Conservation (phyloP, 768 basidiomycete species). For the Panaeolus papilionaceus region DNA sequence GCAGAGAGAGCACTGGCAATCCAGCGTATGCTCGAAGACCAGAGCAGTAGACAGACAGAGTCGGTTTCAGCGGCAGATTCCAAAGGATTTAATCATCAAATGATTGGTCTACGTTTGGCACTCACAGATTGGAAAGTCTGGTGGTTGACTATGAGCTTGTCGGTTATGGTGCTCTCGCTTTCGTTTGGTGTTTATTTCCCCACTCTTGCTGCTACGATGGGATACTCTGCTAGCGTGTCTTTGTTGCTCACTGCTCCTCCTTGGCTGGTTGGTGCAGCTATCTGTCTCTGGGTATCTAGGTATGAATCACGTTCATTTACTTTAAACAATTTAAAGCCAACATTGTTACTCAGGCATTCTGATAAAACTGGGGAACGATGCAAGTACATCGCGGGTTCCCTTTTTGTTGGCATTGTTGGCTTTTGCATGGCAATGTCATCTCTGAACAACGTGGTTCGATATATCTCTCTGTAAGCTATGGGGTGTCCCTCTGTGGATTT, state of each 20-base stretch:
- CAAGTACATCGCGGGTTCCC: constrained; percentile 66
- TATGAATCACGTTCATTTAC: constrained; percentile 45
- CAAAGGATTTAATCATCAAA: constrained; percentile 32
- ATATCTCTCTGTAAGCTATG: constrained; percentile 62
- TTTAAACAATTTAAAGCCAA: constrained; percentile 8
- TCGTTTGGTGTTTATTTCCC: constrained; percentile 87
- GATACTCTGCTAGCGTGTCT: constrained; percentile 67
- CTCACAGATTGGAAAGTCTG: constrained; percentile 85
- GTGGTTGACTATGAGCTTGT: constrained; percentile 73
- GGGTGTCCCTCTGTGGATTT: background rate
- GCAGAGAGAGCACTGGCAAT: constrained; percentile 67
- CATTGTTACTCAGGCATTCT: constrained; percentile 59
- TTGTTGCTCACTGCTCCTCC: constrained; percentile 84
- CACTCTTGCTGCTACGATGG: constrained; percentile 75
- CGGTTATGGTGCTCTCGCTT: constrained; percentile 64
- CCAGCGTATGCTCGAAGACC: constrained; percentile 71
- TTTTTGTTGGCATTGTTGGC: constrained; percentile 70
- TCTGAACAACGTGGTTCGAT: constrained; percentile 71
- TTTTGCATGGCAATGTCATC: constrained; percentile 77
- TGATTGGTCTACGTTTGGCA: constrained; percentile 64
- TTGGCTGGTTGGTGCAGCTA: constrained; percentile 69
- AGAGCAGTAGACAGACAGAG: constrained; percentile 43
- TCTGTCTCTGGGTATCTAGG: constrained; percentile 60
- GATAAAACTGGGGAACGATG: constrained; percentile 79
- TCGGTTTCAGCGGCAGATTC: constrained; percentile 47